Base-by-base conservation (phyloP, 2,329 filamentous ascomycete species). In the Stenocarpella maydis region DNA sequence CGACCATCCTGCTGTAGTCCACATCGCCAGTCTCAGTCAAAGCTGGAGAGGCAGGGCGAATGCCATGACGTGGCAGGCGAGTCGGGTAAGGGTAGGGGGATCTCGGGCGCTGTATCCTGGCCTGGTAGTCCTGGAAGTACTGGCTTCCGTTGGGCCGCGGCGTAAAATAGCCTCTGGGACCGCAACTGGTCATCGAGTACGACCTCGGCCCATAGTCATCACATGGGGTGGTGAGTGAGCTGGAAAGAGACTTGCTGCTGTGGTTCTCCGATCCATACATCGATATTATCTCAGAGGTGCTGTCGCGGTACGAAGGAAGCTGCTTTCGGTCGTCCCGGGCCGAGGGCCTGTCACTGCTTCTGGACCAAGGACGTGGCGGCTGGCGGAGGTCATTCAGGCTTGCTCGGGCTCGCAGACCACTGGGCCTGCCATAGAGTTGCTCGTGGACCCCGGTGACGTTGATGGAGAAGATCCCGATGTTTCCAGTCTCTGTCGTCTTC, bases 401-500 rank as follows among this genome's bases (percentile, higher is more conserved):
- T 24, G 76, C 73, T 67, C 77, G 77, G 41, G 74, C 68, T 21
- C 77, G 77, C 69, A 76, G 72, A 15, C 72, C 71, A 7, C 78
- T 78, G 15, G 80, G 78, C 12, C 76, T 77, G 19, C 79, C 68
- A 19, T 58, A 41, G 9, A 58, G 28, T n/a, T 58, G 41, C 34
- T 60, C 41, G 31, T 50, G 52, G 9, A 84, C 80, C 55, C 80
- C 83, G 73, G 88, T 87, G 66, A 85, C 87, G 75, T 89, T 90
- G 60, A 86, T 79, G 64, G 86, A 88, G 76, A 90, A 90, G 61
- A 86, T 78, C 5, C 87, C 88, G 72, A 89, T 88, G 73, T 91
- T 87, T n/a, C 88, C 88, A 10, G 88, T 89, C 75, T 91, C 89
- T 0, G 88, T 90, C 1, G 87, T 90, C 4, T 86, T 90, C 78